Base-by-base conservation (phyloP, 192 early-diverging fungal genomes). In the Coemansia biformis region DNA sequence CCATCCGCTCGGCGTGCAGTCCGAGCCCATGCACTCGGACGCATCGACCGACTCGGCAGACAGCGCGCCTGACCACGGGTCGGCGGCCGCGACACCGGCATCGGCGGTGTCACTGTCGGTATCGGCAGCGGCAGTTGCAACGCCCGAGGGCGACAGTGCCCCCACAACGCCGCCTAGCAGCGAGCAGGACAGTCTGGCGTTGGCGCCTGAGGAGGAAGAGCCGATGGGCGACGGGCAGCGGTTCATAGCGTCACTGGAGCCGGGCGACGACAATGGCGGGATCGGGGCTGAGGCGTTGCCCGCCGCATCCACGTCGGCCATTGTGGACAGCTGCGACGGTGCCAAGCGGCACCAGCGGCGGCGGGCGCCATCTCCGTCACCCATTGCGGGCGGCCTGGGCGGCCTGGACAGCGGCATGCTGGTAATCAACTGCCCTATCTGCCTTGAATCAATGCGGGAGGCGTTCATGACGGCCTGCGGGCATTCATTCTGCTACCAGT, bases 401-500 rank as follows among this genome's bases (percentile, higher is more conserved):
- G 36, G 26, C 54, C 26, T 8, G 13, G 19, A 23, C 22, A 31
- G 26, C 17, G 43, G 33, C 4, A 30, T 42, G 16, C 45, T 39
- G 8, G 36, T n/a, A 21, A 18, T 46, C 21, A 39, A 26, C 15
- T 77, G 90, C 51, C 84, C 87, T 18, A 89, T 93, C 22, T 93
- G 90, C 45, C 59, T 83, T 19, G 74, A 81, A 29, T 63, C 76
- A 13, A 84, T 93, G 48, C 64, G 64, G 24, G 83, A 88, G 39
- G 86, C 86, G 0, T 89, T 84, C 59, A 79, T 88, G 56, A 80
- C 87, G 2, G 74, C 75, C 18, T 93, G 90, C 64, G 88, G 90
- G 1, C 90, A 93, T 63, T 88, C 86, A 5, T 93, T 86, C 66
- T 93, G 87, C 57, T 81, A 84, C 61, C 47, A 62, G 6, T 94